A percentile compares a stretch with the other conserved stretches of the same genome.
These are phyloP conservation scores for Paramyrothecium roridum DNA, from an alignment of 2,329 filamentous ascomycete genomes.

Conservation along the genomic window DNA sequence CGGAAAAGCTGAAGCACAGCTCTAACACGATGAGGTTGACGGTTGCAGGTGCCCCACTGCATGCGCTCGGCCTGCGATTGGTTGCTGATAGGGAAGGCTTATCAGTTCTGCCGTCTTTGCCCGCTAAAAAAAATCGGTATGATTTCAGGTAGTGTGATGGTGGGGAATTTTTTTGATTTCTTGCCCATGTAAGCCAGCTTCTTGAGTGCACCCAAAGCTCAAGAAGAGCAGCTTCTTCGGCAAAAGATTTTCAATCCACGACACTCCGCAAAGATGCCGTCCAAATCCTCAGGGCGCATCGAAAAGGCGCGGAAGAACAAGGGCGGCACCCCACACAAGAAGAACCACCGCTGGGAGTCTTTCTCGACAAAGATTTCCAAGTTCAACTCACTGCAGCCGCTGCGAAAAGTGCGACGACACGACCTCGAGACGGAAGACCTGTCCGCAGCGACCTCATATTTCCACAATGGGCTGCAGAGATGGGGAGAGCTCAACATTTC, in stretches of 20 bases:
- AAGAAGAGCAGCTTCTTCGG: slow-evolving; percentile 4
- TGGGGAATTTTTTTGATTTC: slow-evolving; percentile 16
- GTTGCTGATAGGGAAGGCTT: slow-evolving; percentile 21
- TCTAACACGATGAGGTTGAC: not conserved
- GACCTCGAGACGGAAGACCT: slow-evolving; percentile 77
- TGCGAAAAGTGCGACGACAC: slow-evolving; percentile 84
- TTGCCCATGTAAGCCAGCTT: slow-evolving; percentile 11
- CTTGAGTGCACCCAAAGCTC: slow-evolving; percentile 8
- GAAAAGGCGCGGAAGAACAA: slow-evolving; percentile 68
- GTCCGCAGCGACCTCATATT: slow-evolving; percentile 78
- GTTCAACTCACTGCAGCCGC: slow-evolving; percentile 83
- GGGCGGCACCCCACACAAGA: slow-evolving; percentile 69
- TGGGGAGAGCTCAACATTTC: slow-evolving; percentile 93
- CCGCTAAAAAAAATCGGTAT: slow-evolving; percentile 27
- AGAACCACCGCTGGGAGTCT: slow-evolving; percentile 85
- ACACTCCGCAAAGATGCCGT: slow-evolving; percentile 50
- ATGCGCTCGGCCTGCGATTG: slow-evolving; percentile 21
- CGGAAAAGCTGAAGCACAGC: slow-evolving; percentile 1
- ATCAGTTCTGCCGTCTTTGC: slow-evolving; percentile 31
- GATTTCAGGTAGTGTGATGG: slow-evolving; percentile 12
- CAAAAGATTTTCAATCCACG: slow-evolving; percentile 18
- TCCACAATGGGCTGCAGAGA: slow-evolving; percentile 76
- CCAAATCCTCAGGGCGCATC: slow-evolving; percentile 63
- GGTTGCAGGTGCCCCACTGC: not conserved
- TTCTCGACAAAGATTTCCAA: slow-evolving; percentile 89